Percentiles rank a stretch among this genome's conserved stretches.
Evolutionary conservation across 139 green algal genomes (phyloP).

Genomic region (Bryopsis sp.): DNA sequence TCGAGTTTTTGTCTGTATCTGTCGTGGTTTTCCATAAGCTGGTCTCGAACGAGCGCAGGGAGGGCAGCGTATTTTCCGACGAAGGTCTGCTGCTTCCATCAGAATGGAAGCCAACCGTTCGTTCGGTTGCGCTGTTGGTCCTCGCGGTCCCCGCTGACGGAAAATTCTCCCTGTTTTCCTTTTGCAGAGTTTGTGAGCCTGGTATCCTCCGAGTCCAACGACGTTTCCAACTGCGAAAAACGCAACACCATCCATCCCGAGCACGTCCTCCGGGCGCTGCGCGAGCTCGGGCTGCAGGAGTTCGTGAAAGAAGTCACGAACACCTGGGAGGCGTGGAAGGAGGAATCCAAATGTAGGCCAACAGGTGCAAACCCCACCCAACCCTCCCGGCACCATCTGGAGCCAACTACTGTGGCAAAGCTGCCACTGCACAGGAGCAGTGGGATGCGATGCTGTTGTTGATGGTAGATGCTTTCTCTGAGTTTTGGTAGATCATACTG

Average conservation of each 20-base stretch:
- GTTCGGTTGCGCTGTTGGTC: background rate
- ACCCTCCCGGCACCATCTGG: background rate
- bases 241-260: constrained; percentile 26
- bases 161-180: background rate
- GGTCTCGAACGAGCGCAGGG: no score
- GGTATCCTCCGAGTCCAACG: constrained; percentile 25
- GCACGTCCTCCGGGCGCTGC: constrained; percentile 21
- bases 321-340: constrained; percentile 21
- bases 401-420: background rate
- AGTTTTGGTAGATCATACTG: no score
- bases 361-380: constrained; percentile 4
- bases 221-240: constrained; percentile 16
- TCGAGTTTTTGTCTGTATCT: no score
- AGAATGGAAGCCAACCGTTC: no score
- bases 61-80: no score
- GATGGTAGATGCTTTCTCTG: no score
- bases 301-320: constrained; percentile 19
- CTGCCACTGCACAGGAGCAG: no score
- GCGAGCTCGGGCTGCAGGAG: constrained; percentile 16
- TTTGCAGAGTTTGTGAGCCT: constrained; percentile 24
- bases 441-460: no score
- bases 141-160: background rate
- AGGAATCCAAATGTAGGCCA: constrained; percentile 15
- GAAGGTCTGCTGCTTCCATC: no score
- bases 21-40: no score